Evolutionary conservation across 805 yeast species (phyloP).

Genomic region (Saccharomycopsis javanensis): DNA sequence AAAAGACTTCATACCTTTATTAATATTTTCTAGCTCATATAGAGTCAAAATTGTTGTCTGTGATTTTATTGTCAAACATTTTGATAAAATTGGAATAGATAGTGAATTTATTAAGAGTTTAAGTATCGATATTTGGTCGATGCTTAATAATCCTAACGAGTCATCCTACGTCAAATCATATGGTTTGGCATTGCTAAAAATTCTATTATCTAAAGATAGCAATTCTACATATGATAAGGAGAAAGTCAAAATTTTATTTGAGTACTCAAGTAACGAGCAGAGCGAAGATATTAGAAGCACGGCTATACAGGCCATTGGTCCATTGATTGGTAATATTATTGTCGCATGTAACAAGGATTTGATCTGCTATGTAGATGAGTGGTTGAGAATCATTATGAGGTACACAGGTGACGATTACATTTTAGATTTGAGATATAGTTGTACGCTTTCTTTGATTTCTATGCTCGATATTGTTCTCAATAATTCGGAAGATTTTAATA

Average conservation of each 20-base stretch:
- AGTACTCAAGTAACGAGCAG: constrained; percentile 24
- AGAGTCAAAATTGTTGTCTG: constrained; percentile 39
- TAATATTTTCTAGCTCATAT: constrained; percentile 32
- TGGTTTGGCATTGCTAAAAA: constrained; percentile 30
- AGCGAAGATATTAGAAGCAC: constrained; percentile 41
- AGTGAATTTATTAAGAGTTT: background rate
- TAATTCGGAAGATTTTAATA: background rate
- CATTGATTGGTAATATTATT: constrained; percentile 25
- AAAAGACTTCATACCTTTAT: constrained; percentile 26
- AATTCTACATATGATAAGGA: constrained; percentile 1
- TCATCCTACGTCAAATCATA: constrained; percentile 39
- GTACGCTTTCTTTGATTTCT: constrained; percentile 7
- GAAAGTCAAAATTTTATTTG: constrained; percentile 26
- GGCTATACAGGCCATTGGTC: constrained; percentile 44
- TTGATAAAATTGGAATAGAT: background rate
- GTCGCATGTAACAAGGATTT: background rate
- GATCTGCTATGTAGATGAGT: constrained; percentile 8
- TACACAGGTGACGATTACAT: constrained; percentile 31
- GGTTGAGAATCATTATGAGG: constrained; percentile 25
- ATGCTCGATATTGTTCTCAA: constrained; percentile 8
- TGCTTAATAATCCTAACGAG: constrained; percentile 10
- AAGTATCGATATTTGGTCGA: background rate
- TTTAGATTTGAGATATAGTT: constrained; percentile 10
- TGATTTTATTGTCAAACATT: constrained; percentile 23
- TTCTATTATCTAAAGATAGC: constrained; percentile 1